These are phyloP conservation scores for Fraxinus pennsylvanica DNA, from an alignment of 257 asterid species.

Conservation along the genomic window DNA sequence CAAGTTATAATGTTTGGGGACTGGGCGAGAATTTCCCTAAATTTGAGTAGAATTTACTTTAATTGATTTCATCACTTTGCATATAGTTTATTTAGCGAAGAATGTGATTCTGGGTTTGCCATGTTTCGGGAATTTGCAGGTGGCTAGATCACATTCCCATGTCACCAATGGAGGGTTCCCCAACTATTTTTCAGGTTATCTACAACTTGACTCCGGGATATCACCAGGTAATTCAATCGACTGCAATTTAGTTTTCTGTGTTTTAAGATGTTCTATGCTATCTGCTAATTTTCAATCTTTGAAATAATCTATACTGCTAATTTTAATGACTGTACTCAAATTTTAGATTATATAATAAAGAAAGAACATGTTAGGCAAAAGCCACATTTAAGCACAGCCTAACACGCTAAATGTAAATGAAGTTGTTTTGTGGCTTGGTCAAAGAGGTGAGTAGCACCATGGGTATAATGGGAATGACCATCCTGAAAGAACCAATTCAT, in stretches of 20 bases:
- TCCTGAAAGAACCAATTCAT: neutral
- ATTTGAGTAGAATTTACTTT: slow-evolving; percentile 8
- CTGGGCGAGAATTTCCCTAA: neutral
- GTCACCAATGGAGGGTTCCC: slow-evolving; percentile 77
- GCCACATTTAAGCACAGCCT: neutral
- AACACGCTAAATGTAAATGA: neutral
- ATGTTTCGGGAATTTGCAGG: slow-evolving; percentile 35
- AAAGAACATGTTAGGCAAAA: neutral
- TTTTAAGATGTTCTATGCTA: slow-evolving; percentile 1
- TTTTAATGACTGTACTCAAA: neutral
- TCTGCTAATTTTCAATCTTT: slow-evolving; percentile 1
- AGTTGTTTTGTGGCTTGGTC: neutral
- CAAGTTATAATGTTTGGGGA: neutral
- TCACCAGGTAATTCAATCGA: slow-evolving; percentile 56
- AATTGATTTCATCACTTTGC: slow-evolving; percentile 5
- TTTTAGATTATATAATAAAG: neutral
- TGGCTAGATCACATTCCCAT: slow-evolving; percentile 64
- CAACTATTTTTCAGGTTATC: slow-evolving; percentile 67
- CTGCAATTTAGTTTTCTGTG: neutral
- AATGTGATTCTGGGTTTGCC: slow-evolving; percentile 3
- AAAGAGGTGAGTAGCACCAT: neutral
- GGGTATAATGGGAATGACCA: neutral
- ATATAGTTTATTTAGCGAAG: neutral
- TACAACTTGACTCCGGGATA: slow-evolving; percentile 59
- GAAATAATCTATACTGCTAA: neutral